Conservation (phyloP, 148 eudicot species). For the Camellia japonica region DNA sequence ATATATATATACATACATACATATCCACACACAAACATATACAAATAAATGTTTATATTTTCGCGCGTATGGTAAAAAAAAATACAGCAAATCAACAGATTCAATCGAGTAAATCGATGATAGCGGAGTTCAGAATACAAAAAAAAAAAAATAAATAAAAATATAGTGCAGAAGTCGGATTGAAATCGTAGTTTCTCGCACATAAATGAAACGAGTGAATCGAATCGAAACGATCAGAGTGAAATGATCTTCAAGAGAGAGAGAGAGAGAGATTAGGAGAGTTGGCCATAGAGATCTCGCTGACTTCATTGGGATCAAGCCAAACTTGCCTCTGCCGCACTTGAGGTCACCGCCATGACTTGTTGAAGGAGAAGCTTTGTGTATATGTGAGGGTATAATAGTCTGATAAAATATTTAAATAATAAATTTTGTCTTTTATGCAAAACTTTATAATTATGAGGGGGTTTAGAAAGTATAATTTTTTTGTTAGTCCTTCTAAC, state of each 20-base stretch:
- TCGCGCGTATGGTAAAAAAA: too few relatives aligned
- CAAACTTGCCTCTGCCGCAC: conserved; percentile 81
- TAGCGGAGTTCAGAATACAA: neutral
- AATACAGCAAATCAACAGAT: neutral
- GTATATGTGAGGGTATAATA: too few relatives aligned
- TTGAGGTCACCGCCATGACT: conserved; percentile 58
- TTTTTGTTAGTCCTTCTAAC: too few relatives aligned
- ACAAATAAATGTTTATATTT: too few relatives aligned
- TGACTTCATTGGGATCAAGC: conserved; percentile 83
- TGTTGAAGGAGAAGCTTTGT: too few relatives aligned
- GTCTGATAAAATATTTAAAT: too few relatives aligned
- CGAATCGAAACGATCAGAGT: neutral
- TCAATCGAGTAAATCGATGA: neutral
- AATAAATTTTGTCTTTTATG: too few relatives aligned
- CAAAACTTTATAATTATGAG: too few relatives aligned
- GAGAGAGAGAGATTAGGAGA: conserved; percentile 44
- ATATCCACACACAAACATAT: too few relatives aligned
- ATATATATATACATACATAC: too few relatives aligned
- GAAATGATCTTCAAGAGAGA: conserved; percentile 2
- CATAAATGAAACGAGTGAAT: neutral
- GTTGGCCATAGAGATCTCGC: conserved; percentile 89
- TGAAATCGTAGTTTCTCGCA: neutral
- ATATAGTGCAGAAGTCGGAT: neutral
- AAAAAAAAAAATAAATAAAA: too few relatives aligned
- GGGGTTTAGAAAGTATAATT: too few relatives aligned